A percentile compares a stretch with the other conserved stretches of the same genome.
Evolutionary conservation across 306 rosid species (phyloP).

Genomic region (Boehmeria nivea): DNA sequence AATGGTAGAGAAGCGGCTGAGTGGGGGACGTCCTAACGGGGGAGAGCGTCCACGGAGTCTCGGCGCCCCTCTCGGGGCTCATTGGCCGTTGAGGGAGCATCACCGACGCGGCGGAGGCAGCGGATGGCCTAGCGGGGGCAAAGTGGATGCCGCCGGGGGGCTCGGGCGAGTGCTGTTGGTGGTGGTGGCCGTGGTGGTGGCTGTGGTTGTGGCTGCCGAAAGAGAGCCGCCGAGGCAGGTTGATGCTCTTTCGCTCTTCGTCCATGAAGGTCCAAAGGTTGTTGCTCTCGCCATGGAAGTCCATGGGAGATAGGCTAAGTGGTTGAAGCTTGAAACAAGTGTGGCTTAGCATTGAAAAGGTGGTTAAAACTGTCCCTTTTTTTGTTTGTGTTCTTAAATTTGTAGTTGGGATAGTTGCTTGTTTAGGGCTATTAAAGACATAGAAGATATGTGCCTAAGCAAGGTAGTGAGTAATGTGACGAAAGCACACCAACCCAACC

Average conservation of each 20-base stretch:
- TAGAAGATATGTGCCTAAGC: not conserved
- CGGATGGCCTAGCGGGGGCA: slow-evolving; percentile 27
- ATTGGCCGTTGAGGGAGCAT: slow-evolving; percentile 15
- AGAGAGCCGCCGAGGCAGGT: slow-evolving; percentile 35
- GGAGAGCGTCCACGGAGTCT: slow-evolving; percentile 37
- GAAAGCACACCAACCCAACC: not conserved
- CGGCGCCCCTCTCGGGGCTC: slow-evolving; percentile 26
- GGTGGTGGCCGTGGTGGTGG: slow-evolving; percentile 14
- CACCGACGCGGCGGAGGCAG: slow-evolving; percentile 24
- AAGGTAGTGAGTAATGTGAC: no score
- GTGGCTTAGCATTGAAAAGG: not conserved
- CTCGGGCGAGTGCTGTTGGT: slow-evolving; percentile 15
- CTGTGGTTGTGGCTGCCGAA: slow-evolving; percentile 17
- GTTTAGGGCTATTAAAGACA: not conserved
- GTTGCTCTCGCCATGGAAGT: slow-evolving; percentile 27
- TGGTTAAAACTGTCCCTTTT: not conserved
- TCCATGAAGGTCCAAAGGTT: slow-evolving; percentile 34
- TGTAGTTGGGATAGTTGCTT: not conserved
- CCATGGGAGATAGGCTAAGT: slow-evolving; percentile 19
- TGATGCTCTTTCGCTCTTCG: slow-evolving; percentile 34
- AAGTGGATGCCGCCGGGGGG: slow-evolving; percentile 17
- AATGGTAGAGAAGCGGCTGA: slow-evolving; percentile 39
- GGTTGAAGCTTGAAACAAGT: not conserved
- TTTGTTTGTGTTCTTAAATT: not conserved
- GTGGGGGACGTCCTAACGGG: slow-evolving; percentile 27